These are phyloP conservation scores for Rosa hybrid DNA, from an alignment of 331 rosid species.

Conservation along the genomic window DNA sequence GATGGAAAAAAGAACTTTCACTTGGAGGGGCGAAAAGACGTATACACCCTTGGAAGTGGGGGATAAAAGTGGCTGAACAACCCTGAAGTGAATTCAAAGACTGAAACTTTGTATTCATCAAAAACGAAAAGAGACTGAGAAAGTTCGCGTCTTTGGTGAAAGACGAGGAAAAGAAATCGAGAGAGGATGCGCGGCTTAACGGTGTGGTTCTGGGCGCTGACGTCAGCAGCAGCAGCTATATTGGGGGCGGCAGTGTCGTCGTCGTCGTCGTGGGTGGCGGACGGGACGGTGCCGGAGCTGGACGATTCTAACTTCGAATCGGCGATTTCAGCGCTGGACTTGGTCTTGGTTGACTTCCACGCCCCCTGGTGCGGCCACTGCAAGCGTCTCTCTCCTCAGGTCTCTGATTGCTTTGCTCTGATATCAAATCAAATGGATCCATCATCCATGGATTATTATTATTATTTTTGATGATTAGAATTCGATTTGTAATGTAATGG, in stretches of 20 bases:
- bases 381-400: slow-evolving; percentile 67
- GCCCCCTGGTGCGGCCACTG: slow-evolving; percentile 77
- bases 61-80: no score
- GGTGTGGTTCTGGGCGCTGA: slow-evolving; percentile 9
- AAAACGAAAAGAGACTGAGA: no score
- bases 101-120: no score
- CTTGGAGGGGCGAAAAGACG: no score
- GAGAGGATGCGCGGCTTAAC: neutral
- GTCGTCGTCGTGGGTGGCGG: slow-evolving; percentile 25
- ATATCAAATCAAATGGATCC: neutral
- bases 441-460: neutral
- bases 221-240: neutral
- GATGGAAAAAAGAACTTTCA: no score
- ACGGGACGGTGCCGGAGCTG: slow-evolving; percentile 58
- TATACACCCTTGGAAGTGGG: no score
- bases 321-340: slow-evolving; percentile 51
- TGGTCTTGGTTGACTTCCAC: slow-evolving; percentile 52
- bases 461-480: no score
- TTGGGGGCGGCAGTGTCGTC: neutral
- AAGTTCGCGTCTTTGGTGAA: no score
- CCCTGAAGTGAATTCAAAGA: no score
- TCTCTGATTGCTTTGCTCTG: neutral
- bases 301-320: slow-evolving; percentile 60
- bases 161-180: no score
- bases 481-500: no score